Base-by-base conservation (phyloP, 768 basidiomycete genomes). In the Mycena belliarum region DNA sequence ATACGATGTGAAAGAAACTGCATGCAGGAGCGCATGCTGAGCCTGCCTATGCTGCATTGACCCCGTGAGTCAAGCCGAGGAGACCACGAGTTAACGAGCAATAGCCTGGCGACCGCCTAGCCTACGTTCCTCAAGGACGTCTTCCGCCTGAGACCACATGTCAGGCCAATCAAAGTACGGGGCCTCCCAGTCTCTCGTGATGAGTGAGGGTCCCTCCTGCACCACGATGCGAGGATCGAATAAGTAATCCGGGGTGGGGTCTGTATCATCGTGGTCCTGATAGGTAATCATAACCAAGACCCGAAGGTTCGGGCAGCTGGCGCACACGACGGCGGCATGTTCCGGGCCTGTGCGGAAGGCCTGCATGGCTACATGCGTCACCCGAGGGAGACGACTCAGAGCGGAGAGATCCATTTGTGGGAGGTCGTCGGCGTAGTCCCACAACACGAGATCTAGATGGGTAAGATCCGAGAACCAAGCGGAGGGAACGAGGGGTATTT, bases 101-200 rank as follows among this genome's bases (percentile, higher is more conserved):
- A 38, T 16, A 38, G 43, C 25, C 33, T 23, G n/a, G n/a, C n/a
- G n/a, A n/a, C n/a, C n/a, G n/a, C n/a, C n/a, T n/a, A n/a, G n/a
- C n/a, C 29, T n/a, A 18, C 29, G 33, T 37, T 51, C 3, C 5
- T 25, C 50, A 11, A 58, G 3, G 26, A 42, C 28, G 21, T 18
- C n/a, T 24, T 58, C 57, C 9, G 50, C 57, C 25, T 18, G 23
- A 14, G 44, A 24, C 57, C 50, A 58, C n/a, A 52, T 46, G 23
- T 52, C 35, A 5, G 21, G 11, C 11, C 23, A 33, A 12, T 29
- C 49, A 15, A 37, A 45, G 20, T 50, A 7, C 14, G 7, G n/a
- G 6, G 33, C 49, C 38, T 47, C 45, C 57, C 57, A 58, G 18
- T 58, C 45, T 16, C n/a, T 15, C 2, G 7, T 38, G 16, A 26